Base-by-base conservation (phyloP, 1,284 basidiomycete genomes). In the Vanrija pseudolonga region DNA sequence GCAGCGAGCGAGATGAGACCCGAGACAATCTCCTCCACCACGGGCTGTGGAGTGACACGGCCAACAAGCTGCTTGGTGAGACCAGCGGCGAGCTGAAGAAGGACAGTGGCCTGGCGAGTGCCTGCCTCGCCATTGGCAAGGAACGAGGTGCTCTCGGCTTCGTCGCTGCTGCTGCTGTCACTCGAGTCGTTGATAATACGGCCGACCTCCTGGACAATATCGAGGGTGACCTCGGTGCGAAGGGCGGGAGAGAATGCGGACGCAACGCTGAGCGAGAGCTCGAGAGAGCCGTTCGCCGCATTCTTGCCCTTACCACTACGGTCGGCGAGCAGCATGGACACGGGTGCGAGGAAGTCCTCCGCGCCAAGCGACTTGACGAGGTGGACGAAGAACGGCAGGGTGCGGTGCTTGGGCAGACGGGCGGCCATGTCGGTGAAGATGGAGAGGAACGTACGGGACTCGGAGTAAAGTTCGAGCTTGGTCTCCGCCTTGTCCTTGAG, bases 311-410 rank as follows among this genome's bases (percentile, higher is more conserved):
- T 66, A 84, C 87, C 6, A 85, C 82, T 89, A 32, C 32, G 32
- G 66, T 95, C 90, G 1, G 93, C 81, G 12, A 98, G 80, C 1
- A 98, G 83, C 85, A 97, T 89, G 60, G 83, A 85, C 8, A 96
- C 76, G 0, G 92, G 88, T 0, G 89, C 82, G 39, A 96, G 79
- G 79, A 94, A 98, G 47, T 92, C 85, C 11, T 81, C 78, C 2
- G 87, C 78, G 9, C 90, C 92, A 12, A 98, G 81, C 3, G 89
- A 87, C 56, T 91, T 86, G 36, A 90, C 83, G n/a, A 99, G 82
- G 68, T 95, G 90, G 3, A 85, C 81, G 77, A 96, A 98, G 78
- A 99, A 94, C 54, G 75, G 73, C 19, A 74, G 51, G 19, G 69
- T 76, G n/a, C 76, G 70, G 60, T 78, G 76, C 45, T 69, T 70